Percentiles rank a stretch among this genome's conserved stretches.
phyloP scores from a whole-genome alignment of 768 basidiomycete genomes.

The Cubamyces sp. region DNA sequence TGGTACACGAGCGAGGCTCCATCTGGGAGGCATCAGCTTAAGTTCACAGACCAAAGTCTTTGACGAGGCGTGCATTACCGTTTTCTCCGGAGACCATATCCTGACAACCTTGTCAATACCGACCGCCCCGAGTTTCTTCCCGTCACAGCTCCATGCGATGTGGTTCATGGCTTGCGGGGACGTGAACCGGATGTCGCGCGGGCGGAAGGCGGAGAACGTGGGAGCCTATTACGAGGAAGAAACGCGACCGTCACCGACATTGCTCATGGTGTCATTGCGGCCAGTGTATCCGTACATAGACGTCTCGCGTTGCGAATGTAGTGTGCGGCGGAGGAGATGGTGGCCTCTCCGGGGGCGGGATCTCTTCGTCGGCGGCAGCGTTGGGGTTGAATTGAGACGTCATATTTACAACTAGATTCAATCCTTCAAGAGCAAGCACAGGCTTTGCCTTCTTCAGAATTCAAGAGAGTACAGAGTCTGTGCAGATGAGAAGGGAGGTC shows the following conservation, averaged over 20 bases:
- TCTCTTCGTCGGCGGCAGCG: constrained; percentile 43
- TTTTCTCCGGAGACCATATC: constrained; percentile 81
- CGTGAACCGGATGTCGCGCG: constrained; percentile 70
- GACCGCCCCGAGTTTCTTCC: constrained; percentile 78
- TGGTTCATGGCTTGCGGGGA: constrained; percentile 70
- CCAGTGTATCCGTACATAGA: constrained; percentile 61
- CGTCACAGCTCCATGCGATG: constrained; percentile 85
- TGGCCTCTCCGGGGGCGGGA: constrained; percentile 45
- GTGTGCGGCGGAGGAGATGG: constrained; percentile 76
- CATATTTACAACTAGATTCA: not conserved
- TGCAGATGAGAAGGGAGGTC: not conserved
- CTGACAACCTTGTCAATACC: constrained; percentile 80
- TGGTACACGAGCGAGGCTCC: constrained; percentile 66
- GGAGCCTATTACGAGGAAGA: constrained; percentile 55
- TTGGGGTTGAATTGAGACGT: not conserved
- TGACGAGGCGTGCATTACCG: constrained; percentile 42
- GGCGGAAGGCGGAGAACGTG: constrained; percentile 79
- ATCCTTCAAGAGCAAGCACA: too few relatives aligned
- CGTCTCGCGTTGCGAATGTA: constrained; percentile 67
- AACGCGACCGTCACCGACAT: constrained; percentile 21
- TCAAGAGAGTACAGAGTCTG: too few relatives aligned
- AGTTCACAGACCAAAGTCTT: too few relatives aligned
- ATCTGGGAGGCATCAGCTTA: constrained; percentile 48
- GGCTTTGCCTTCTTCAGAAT: too few relatives aligned
- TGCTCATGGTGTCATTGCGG: constrained; percentile 8